Evolutionary conservation across 371 early-diverging fungal genomes (phyloP).

Genomic region (Mucor racemosus): DNA sequence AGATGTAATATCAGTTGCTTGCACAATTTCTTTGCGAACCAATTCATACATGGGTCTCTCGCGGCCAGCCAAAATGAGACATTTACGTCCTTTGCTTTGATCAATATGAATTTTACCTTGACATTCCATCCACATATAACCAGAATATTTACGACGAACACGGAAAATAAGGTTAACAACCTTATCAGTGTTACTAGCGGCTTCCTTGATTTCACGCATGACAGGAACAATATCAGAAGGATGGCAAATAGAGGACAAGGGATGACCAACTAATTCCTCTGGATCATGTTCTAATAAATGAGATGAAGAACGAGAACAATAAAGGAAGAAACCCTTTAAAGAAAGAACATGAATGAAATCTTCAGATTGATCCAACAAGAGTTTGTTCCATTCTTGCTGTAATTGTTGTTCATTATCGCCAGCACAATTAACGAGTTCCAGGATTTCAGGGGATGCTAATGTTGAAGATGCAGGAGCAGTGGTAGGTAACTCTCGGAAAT

Average conservation of each 20-base stretch:
- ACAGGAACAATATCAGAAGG: conserved; percentile 67
- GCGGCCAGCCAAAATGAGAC: conserved; percentile 66
- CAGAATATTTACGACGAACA: conserved; percentile 55
- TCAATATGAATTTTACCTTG: conserved; percentile 61
- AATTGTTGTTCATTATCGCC: conserved; percentile 37
- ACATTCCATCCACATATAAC: conserved; percentile 70
- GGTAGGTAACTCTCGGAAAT: conserved; percentile 39
- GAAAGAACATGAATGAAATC: conserved; percentile 70
- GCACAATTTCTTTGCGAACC: conserved; percentile 34
- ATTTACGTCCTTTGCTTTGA: conserved; percentile 65
- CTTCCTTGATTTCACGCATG: conserved; percentile 66
- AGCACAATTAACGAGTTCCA: conserved; percentile 32
- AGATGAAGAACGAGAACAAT: conserved; percentile 53
- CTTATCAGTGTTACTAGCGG: conserved; percentile 31
- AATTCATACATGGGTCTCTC: conserved; percentile 50
- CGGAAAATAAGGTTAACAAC: conserved; percentile 62
- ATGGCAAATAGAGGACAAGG: conserved; percentile 63
- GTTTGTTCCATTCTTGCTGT: conserved; percentile 47
- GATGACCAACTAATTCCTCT: conserved; percentile 61
- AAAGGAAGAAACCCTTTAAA: conserved; percentile 67
- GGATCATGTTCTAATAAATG: conserved; percentile 57
- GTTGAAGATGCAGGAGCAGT: conserved; percentile 20
- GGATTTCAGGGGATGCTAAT: conserved; percentile 24
- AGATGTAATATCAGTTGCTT: conserved; percentile 19
- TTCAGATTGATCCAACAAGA: conserved; percentile 46